These are phyloP conservation scores for Phlegmacium glaucopus DNA, from an alignment of 768 basidiomycete genomes.

Conservation along the genomic window DNA sequence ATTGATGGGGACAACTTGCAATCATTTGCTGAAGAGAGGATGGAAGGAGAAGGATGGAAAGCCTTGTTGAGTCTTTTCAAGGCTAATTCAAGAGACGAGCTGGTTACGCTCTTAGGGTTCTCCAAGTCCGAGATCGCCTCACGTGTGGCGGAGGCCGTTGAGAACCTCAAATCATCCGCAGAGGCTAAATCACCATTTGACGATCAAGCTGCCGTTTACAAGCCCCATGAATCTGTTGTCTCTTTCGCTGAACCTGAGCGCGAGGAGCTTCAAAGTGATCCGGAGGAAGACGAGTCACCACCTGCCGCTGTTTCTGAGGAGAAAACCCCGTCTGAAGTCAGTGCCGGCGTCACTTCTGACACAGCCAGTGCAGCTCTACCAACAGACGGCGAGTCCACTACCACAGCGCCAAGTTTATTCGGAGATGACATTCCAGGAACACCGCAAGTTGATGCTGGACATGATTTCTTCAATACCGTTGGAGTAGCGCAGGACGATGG, in stretches of 20 bases:
- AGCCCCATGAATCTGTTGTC: slow-evolving; percentile 70
- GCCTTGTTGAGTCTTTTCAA: slow-evolving; percentile 86
- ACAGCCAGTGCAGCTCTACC: slow-evolving; percentile 50
- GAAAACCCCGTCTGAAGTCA: slow-evolving; percentile 73
- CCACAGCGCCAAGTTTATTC: slow-evolving; percentile 85
- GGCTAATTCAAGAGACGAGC: slow-evolving; percentile 84
- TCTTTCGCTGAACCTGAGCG: slow-evolving; percentile 81
- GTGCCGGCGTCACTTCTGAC: slow-evolving; percentile 61
- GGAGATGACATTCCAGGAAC: slow-evolving; percentile 74
- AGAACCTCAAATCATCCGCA: slow-evolving; percentile 56
- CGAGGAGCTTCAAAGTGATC: slow-evolving; percentile 34
- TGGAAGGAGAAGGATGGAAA: slow-evolving; percentile 67
- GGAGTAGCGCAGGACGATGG: slow-evolving; percentile 46
- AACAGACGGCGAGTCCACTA: slow-evolving; percentile 74
- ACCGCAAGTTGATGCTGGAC: slow-evolving; percentile 63
- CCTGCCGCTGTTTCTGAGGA: slow-evolving; percentile 38
- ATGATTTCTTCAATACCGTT: slow-evolving; percentile 92
- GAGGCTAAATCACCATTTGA: slow-evolving; percentile 29
- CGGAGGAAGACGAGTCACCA: slow-evolving; percentile 32
- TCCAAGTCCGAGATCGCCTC: slow-evolving; percentile 81
- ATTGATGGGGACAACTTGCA: slow-evolving; percentile 55
- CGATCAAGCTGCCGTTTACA: slow-evolving; percentile 41
- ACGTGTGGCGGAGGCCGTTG: slow-evolving; percentile 79
- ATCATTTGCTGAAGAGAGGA: slow-evolving; percentile 65
- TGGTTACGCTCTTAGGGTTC: slow-evolving; percentile 88